Evolutionary conservation across 768 basidiomycete genomes (phyloP), one percentile per base, ranked within the genome.

Genomic region (Rhizopogon vesiculosus): DNA sequence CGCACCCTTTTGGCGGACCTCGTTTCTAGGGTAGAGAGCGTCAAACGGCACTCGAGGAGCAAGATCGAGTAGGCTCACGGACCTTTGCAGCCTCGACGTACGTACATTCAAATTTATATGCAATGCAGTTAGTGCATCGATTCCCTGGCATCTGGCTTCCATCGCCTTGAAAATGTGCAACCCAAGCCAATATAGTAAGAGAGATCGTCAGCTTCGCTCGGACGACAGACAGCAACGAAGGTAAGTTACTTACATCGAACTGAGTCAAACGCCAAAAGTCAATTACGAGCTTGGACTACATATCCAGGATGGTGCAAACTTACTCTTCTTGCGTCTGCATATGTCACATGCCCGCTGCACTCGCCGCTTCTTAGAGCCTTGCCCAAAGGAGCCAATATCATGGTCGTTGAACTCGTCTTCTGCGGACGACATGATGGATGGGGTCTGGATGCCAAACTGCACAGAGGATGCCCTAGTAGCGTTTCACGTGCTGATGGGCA

Each of bases 291-390:
- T 10, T 59, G 60, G 38, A 22, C 1, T 7, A 25, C 25, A 13
- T n/a, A 40, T 8, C 16, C 42, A 19, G 25, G 42, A 22, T 19
- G 42, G 46, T 51, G 12, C 16, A n/a, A 55, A 48, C 81, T 59
- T 56, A 86, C 89, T 85, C 73, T 94, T 94, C 77, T 92, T 93
- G 55, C 89, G 76, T 39, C 91, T 76, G 65, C 91, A 93, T 0
- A 85, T 79, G 64, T 93, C 91, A 65, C 91, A 93, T 7, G 90
- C 90, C 29, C 90, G 72, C 69, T 89, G 87, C 31, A 91, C 79
- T 58, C 83, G 77, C 40, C 89, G 72, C 66, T 88, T 89, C 76
- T 91, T 91, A 18, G 69, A 68, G 18, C 72, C 74, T 3, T 2
- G 51, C 57, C 7, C 16, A 45, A 64, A 61, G 10, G 64, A 59